Evolutionary conservation across 2,329 filamentous ascomycete species (phyloP).

Genomic region (Exophiala bonariae): DNA sequence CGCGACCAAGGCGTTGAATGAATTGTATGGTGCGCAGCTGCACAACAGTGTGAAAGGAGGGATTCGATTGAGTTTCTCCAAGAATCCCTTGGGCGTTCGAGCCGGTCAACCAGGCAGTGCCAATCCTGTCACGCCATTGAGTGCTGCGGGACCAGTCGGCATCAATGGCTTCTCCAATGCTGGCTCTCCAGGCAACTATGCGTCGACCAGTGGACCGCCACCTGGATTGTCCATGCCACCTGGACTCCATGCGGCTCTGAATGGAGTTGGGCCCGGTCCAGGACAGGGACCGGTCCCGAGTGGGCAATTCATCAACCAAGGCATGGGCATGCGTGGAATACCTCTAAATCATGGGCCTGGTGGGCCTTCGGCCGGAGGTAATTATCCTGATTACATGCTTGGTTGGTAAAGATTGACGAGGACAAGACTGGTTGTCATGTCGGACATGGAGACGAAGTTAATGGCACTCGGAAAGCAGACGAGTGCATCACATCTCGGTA

Average conservation of each 20-base stretch:
- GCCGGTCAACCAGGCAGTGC: conserved; percentile 64
- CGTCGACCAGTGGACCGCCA: conserved; percentile 72
- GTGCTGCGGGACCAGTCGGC: conserved; percentile 53
- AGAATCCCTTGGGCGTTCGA: conserved; percentile 91
- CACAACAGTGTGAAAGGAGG: conserved; percentile 94
- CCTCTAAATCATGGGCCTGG: conserved; percentile 31
- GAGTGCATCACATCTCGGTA: no score
- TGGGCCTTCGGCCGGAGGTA: conserved; percentile 34
- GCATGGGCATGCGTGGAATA: conserved; percentile 29
- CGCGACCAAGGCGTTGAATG: conserved; percentile 85
- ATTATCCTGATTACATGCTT: conserved; percentile 51
- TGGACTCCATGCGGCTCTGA: conserved; percentile 53
- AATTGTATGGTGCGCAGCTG: conserved; percentile 81
- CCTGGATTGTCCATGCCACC: conserved; percentile 78
- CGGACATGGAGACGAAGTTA: no score
- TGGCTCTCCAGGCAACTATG: conserved; percentile 61
- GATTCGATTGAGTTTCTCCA: conserved; percentile 93
- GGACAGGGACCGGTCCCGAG: conserved; percentile 5
- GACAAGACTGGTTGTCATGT: background rate
- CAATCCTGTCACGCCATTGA: conserved; percentile 51
- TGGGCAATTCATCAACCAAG: conserved; percentile 25
- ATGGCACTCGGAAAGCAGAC: no score
- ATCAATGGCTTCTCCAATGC: conserved; percentile 57
- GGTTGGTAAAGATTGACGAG: conserved; percentile 37
- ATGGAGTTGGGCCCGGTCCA: conserved; percentile 17